phyloP scores from a whole-genome alignment of 768 basidiomycete genomes.

The Dentipellis fragilis region DNA sequence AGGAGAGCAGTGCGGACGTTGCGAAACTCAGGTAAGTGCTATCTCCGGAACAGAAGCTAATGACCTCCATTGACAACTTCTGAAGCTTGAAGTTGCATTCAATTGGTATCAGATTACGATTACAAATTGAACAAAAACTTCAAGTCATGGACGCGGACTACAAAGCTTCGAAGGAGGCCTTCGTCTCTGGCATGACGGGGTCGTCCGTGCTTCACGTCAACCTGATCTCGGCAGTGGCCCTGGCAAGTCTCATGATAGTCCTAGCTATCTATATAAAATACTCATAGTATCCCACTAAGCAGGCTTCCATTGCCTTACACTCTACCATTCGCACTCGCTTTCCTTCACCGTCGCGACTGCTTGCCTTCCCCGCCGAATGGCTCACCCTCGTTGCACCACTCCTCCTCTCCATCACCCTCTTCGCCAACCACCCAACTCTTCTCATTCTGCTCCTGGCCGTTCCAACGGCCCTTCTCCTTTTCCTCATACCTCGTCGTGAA shows the following conservation, averaged over 20 bases:
- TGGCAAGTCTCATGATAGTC: constrained; percentile 40
- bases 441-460: constrained; percentile 41
- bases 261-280: background rate
- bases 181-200: constrained; percentile 67
- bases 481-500: constrained; percentile 32
- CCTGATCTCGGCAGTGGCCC: constrained; percentile 47
- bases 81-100: too few species aligned
- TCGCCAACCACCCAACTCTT: constrained; percentile 44
- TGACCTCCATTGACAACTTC: too few species aligned
- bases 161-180: constrained; percentile 73
- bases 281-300: background rate
- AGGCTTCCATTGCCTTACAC: constrained; percentile 71
- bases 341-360: constrained; percentile 24
- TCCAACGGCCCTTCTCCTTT: constrained; percentile 32
- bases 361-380: constrained; percentile 48
- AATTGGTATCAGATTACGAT: too few species aligned
- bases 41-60: too few species aligned
- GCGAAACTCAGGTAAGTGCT: too few species aligned
- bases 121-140: too few species aligned
- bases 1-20: too few species aligned
- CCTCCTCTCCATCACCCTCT: constrained; percentile 73
- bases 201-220: constrained; percentile 63
- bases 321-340: constrained; percentile 45
- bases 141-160: constrained; percentile 27
- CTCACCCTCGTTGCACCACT: constrained; percentile 65